Evolutionary conservation across 1,139 yeast species (phyloP).

Genomic region (Debaryomycetaceae sp.): DNA sequence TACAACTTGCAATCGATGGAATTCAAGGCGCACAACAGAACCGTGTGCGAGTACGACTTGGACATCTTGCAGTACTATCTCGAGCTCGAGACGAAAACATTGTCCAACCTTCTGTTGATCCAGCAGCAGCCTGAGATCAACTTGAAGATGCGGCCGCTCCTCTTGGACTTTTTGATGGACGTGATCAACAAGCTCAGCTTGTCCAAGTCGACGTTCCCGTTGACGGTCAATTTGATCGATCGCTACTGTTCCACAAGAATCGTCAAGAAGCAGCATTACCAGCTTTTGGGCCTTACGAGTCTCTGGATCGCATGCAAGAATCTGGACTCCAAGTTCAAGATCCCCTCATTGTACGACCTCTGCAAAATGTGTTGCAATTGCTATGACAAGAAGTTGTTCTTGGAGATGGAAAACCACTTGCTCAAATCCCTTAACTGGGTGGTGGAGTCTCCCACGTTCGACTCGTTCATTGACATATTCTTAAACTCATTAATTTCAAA

Average conservation of each 20-base stretch:
- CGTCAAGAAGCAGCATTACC: slow-evolving; percentile 57
- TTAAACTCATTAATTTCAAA: slow-evolving; percentile 25
- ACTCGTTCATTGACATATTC: slow-evolving; percentile 56
- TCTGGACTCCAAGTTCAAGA: slow-evolving; percentile 63
- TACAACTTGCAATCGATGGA: slow-evolving; percentile 37
- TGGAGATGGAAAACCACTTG: slow-evolving; percentile 67
- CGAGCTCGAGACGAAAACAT: slow-evolving; percentile 27
- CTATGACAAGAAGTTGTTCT: slow-evolving; percentile 55
- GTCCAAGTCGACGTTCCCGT: slow-evolving; percentile 50
- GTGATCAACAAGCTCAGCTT: slow-evolving; percentile 48
- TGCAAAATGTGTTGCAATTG: slow-evolving; percentile 63
- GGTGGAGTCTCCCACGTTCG: slow-evolving; percentile 56
- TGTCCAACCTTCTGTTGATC: slow-evolving; percentile 38
- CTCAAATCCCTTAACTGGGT: slow-evolving; percentile 58
- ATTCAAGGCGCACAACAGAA: slow-evolving; percentile 32
- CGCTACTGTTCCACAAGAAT: slow-evolving; percentile 48
- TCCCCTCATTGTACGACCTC: slow-evolving; percentile 55
- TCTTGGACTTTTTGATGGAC: slow-evolving; percentile 53
- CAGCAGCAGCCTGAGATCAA: slow-evolving; percentile 52
- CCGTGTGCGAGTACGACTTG: slow-evolving; percentile 33
- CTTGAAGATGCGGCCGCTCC: slow-evolving; percentile 46
- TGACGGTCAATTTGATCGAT: slow-evolving; percentile 53
- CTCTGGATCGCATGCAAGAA: slow-evolving; percentile 75
- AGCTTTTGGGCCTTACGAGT: slow-evolving; percentile 65
- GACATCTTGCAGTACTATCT: slow-evolving; percentile 41